Percentiles rank a stretch among this genome's conserved stretches.
Evolutionary conservation across 148 eudicot species (phyloP).

Genomic region (Cornus kousa): DNA sequence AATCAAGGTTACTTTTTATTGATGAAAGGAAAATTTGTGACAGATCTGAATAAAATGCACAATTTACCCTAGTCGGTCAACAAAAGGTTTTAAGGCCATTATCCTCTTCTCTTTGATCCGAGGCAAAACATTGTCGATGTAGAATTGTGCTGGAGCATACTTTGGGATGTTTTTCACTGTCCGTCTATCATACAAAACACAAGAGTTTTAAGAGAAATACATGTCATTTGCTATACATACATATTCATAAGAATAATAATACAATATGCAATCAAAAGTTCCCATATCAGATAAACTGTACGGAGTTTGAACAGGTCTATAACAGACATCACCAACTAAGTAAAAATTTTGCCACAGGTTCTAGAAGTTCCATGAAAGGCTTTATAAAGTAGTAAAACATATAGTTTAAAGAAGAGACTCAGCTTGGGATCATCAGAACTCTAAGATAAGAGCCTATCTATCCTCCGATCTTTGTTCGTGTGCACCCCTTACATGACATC

Average conservation of each 20-base stretch:
- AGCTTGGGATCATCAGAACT: no score
- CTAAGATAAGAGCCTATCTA: no score
- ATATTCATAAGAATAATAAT: background rate
- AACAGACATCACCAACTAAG: background rate
- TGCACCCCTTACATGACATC: no score
- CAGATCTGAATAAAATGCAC: background rate
- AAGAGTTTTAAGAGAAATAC: background rate
- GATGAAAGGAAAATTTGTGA: background rate
- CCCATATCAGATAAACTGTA: background rate
- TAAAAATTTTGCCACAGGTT: background rate
- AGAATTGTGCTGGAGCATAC: slow-evolving; percentile 93
- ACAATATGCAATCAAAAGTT: background rate
- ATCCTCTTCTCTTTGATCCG: slow-evolving; percentile 97
- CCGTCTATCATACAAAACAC: slow-evolving; percentile 54
- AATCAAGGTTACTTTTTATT: background rate
- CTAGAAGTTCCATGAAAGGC: no score
- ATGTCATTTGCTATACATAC: background rate
- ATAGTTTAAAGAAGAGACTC: no score
- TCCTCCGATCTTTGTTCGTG: no score
- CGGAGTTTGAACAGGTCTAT: background rate
- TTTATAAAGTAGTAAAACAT: no score
- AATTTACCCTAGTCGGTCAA: slow-evolving; percentile 97
- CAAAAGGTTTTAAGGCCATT: slow-evolving; percentile 97
- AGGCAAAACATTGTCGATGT: slow-evolving; percentile 97
- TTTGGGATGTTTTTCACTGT: slow-evolving; percentile 97